Conservation (phyloP, 2,329 filamentous ascomycete species). For the Colletotrichum sp. region DNA sequence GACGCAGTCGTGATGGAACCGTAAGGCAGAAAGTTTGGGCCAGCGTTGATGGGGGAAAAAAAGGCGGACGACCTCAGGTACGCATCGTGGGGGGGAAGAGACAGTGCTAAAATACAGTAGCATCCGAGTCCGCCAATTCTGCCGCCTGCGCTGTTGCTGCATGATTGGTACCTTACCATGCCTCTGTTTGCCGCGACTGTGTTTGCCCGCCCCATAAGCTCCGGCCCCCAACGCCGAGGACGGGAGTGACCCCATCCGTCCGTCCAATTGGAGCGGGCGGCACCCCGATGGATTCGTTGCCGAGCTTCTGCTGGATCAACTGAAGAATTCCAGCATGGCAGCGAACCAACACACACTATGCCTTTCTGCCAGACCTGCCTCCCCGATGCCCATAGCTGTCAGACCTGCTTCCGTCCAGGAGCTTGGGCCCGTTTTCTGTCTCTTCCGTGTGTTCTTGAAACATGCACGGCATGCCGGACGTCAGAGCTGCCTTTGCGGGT, state of each 20-base stretch:
- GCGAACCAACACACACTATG: not conserved
- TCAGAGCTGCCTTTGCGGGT: not conserved
- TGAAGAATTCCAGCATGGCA: not conserved
- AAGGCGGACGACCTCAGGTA: not conserved
- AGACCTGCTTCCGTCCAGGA: not conserved
- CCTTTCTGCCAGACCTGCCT: not conserved
- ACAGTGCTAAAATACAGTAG: not conserved
- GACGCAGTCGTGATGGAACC: constrained; percentile 15
- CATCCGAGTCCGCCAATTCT: not conserved
- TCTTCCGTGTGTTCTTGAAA: not conserved
- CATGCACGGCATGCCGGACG: not conserved
- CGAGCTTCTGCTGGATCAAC: not conserved
- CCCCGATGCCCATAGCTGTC: not conserved
- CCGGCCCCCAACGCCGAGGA: not conserved
- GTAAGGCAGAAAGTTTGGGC: constrained; percentile 10
- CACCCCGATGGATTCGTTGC: not conserved
- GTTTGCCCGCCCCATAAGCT: not conserved
- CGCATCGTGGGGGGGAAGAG: not conserved
- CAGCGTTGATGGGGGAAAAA: not conserved
- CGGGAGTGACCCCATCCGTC: not conserved
- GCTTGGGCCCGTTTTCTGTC: not conserved
- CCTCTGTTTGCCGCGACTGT: not conserved
- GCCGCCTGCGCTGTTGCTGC: not conserved
- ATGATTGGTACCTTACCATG: not conserved
- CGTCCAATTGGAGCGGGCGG: not conserved